Conservation (phyloP, 2,329 filamentous ascomycete genomes). For the Aspergillus transmontanensis region DNA sequence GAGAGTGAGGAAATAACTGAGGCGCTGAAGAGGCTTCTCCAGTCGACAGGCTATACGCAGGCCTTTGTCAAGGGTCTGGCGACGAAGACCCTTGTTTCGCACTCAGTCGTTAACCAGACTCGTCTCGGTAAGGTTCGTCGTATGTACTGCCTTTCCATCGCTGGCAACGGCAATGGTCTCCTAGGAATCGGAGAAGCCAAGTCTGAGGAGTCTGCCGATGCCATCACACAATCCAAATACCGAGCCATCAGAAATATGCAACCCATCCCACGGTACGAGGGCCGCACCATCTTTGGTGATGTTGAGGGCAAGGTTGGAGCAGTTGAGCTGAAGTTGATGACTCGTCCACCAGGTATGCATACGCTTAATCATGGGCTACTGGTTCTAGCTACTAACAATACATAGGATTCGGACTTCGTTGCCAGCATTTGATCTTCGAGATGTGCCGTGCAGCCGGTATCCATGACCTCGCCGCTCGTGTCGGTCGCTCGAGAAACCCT, state of each 20-base stretch:
- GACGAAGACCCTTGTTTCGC: constrained; percentile 72
- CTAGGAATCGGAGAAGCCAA: constrained; percentile 91
- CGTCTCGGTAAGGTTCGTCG: constrained; percentile 90
- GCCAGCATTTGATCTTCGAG: constrained; percentile 89
- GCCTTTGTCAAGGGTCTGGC: constrained; percentile 56
- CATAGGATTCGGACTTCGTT: constrained; percentile 88
- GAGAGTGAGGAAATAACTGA: constrained; percentile 38
- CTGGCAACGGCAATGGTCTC: constrained; percentile 83
- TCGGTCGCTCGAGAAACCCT: constrained; percentile 84
- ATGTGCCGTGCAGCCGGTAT: constrained; percentile 88
- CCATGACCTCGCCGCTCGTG: constrained; percentile 79
- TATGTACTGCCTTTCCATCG: constrained; percentile 74
- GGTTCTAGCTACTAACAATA: constrained; percentile 10
- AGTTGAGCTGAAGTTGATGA: constrained; percentile 78
- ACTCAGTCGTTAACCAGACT: constrained; percentile 86
- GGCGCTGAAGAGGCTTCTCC: constrained; percentile 54
- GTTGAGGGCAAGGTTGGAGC: constrained; percentile 83
- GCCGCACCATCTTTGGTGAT: constrained; percentile 86
- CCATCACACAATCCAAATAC: constrained; percentile 71
- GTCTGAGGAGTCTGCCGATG: constrained; percentile 71
- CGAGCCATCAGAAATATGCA: constrained; percentile 88
- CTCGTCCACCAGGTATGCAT: constrained; percentile 80
- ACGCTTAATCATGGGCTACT: constrained; percentile 3
- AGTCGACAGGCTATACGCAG: constrained; percentile 58
- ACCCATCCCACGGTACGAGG: constrained; percentile 88